Conservation (phyloP, 2,329 filamentous ascomycete genomes). For the Microsporum ferrugineum region DNA sequence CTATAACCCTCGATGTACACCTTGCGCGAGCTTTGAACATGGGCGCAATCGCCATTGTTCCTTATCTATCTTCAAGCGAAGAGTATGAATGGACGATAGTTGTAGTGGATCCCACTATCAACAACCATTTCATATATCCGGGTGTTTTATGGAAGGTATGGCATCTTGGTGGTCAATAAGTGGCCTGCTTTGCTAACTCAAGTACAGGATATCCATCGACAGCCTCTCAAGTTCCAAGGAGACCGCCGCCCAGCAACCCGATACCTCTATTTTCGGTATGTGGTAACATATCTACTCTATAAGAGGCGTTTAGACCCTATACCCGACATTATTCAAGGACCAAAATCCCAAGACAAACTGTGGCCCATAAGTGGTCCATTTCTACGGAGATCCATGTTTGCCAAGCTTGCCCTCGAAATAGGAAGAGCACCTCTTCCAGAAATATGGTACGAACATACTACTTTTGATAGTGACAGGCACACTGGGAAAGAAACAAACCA, state of each 20-base stretch:
- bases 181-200: background rate
- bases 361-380: background rate
- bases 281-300: background rate
- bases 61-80: background rate
- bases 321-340: background rate
- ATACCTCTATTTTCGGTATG: constrained; percentile 9
- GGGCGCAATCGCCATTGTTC: constrained; percentile 2
- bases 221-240: background rate
- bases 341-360: background rate
- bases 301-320: background rate
- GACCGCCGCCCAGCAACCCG: constrained; percentile 4
- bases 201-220: constrained; percentile 1
- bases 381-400: constrained; percentile 3
- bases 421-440: background rate
- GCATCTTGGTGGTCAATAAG: background rate
- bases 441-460: background rate
- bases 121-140: background rate
- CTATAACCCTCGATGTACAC: background rate
- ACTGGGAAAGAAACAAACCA: background rate
- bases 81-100: constrained; percentile 1
- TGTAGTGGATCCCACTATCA: background rate
- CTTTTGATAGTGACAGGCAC: background rate
- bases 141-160: background rate
- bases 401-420: background rate
- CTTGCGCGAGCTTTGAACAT: background rate